Percentiles rank a stretch among this genome's conserved stretches.
Evolutionary conservation across 2,329 filamentous ascomycete genomes (phyloP).

Genomic region (Aspergillus udagawae): DNA sequence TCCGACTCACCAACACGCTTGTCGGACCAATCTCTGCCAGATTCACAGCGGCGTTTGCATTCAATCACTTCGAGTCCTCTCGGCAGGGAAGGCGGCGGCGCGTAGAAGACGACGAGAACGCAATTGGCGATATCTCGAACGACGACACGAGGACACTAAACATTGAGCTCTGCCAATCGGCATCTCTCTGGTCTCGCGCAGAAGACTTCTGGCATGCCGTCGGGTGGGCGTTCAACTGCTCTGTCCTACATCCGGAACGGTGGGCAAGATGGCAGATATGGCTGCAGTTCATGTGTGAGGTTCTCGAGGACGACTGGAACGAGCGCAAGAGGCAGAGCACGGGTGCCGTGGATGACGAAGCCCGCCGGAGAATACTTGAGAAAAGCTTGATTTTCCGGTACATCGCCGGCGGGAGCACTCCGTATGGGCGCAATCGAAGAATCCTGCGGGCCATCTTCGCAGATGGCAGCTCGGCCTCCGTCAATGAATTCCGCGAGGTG

Average conservation of each 20-base stretch:
- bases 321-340: slow-evolving; percentile 23
- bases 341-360: slow-evolving; percentile 17
- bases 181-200: slow-evolving; percentile 69
- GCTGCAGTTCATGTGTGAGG: slow-evolving; percentile 64
- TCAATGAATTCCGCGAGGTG: slow-evolving; percentile 43
- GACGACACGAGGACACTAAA: slow-evolving; percentile 53
- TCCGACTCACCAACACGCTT: slow-evolving; percentile 62
- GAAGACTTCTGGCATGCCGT: slow-evolving; percentile 85
- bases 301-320: slow-evolving; percentile 44
- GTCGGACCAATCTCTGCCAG: slow-evolving; percentile 68
- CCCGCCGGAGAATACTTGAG: slow-evolving; percentile 20
- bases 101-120: slow-evolving; percentile 17
- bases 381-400: slow-evolving; percentile 44
- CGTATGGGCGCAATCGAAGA: slow-evolving; percentile 35
- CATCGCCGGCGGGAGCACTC: slow-evolving; percentile 27
- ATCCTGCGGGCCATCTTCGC: slow-evolving; percentile 47
- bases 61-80: slow-evolving; percentile 44
- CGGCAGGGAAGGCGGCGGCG: slow-evolving; percentile 28
- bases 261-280: slow-evolving; percentile 81
- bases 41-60: slow-evolving; percentile 68
- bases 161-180: slow-evolving; percentile 58
- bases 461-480: slow-evolving; percentile 34
- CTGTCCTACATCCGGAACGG: slow-evolving; percentile 63
- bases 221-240: slow-evolving; percentile 93
- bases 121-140: slow-evolving; percentile 20